A percentile compares a stretch with the other conserved stretches of the same genome.
Conservation (phyloP, 225 moss, liverwort and hornwort species). For the Polytrichum commune region DNA sequence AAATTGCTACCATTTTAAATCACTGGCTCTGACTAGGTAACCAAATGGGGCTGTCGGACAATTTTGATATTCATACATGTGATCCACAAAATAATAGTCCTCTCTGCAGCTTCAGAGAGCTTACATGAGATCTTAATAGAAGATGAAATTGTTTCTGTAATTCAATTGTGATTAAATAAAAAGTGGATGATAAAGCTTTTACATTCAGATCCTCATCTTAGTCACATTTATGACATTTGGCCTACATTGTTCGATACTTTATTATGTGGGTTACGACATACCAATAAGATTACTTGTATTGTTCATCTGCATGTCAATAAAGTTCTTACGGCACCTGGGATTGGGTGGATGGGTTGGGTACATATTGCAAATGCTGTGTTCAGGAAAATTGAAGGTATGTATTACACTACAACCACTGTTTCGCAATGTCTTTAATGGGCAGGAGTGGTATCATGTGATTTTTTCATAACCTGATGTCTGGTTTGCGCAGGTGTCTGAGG, state of each 20-base stretch:
- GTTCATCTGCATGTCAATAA: too few relatives aligned
- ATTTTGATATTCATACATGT: too few relatives aligned
- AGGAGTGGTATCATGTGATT: neutral
- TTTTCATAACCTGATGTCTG: neutral
- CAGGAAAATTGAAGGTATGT: slow-evolving; percentile 10
- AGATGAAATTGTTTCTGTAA: too few relatives aligned
- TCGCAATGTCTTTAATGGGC: neutral
- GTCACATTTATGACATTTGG: neutral
- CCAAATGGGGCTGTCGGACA: too few relatives aligned
- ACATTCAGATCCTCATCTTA: neutral
- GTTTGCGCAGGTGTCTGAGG: slow-evolving; percentile 32
- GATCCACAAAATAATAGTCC: too few relatives aligned
- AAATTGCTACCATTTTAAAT: neutral
- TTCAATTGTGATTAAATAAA: neutral
- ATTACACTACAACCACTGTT: neutral
- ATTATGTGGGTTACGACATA: too few relatives aligned
- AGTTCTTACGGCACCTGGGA: neutral
- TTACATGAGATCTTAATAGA: too few relatives aligned
- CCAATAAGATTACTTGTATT: too few relatives aligned
- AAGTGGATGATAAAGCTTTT: neutral
- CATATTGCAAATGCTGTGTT: neutral
- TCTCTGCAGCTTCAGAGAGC: too few relatives aligned
- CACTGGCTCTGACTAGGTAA: neutral
- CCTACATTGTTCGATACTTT: too few relatives aligned
- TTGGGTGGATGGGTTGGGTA: neutral